Percentiles rank a stretch among this genome's conserved stretches.
These are phyloP conservation scores for Trichosporon ovoides DNA, from an alignment of 1,284 basidiomycete genomes.

Conservation along the genomic window DNA sequence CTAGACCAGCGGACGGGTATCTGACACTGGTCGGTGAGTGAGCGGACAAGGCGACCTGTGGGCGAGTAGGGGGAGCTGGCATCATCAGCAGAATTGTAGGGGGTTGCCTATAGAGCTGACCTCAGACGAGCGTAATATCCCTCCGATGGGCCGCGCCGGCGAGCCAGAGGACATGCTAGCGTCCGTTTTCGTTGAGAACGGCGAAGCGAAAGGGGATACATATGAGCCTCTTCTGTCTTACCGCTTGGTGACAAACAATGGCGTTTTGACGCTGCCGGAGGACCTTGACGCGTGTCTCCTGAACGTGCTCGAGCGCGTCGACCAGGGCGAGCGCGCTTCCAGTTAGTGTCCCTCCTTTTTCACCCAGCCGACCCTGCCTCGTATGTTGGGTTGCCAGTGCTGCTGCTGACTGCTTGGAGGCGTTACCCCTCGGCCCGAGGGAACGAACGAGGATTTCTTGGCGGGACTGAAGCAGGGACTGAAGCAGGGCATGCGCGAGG, in stretches of 20 bases:
- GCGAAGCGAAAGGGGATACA: constrained; percentile 42
- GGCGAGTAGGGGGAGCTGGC: not conserved
- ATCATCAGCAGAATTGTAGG: not conserved
- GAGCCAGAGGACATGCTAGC: constrained; percentile 49
- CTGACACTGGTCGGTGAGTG: constrained; percentile 45
- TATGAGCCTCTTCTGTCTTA: constrained; percentile 45
- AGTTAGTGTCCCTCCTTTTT: no score
- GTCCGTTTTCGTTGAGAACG: constrained; percentile 43
- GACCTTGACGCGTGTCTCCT: constrained; percentile 43
- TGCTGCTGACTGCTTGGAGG: not conserved
- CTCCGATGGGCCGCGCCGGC: constrained; percentile 46
- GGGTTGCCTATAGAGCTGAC: constrained; percentile 19
- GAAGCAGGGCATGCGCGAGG: no score
- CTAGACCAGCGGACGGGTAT: constrained; percentile 44
- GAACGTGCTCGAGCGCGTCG: constrained; percentile 28
- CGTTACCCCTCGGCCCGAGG: no score
- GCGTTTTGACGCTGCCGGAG: constrained; percentile 37
- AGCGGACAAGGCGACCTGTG: no score
- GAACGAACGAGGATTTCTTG: no score
- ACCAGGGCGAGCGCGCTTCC: constrained; percentile 23
- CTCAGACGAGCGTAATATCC: constrained; percentile 44
- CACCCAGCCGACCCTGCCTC: not conserved
- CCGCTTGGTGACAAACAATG: constrained; percentile 42
- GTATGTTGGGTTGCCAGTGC: no score
- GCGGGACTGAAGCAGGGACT: no score